phyloP scores from a whole-genome alignment of 352 stramenopile genomes.

The Achlya hypogyna region DNA sequence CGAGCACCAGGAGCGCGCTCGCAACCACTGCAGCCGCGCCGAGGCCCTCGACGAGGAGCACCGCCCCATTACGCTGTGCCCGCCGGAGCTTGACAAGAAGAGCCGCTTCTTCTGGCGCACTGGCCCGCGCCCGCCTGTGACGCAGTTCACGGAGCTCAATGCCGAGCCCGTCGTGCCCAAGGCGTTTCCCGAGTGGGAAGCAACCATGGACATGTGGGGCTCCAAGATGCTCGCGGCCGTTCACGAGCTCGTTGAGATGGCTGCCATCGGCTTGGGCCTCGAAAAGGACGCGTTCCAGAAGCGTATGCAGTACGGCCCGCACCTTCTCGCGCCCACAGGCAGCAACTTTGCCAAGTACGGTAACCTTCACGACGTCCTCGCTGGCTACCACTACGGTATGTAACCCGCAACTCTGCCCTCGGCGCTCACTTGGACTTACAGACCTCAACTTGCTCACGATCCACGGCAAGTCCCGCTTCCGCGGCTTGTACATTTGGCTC shows the following conservation, averaged over 20 bases:
- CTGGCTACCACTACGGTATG: constrained; percentile 85
- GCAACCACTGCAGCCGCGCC: constrained; percentile 73
- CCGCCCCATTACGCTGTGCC: constrained; percentile 73
- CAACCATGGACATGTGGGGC: constrained; percentile 88
- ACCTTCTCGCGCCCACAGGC: constrained; percentile 85
- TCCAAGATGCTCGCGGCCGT: constrained; percentile 81
- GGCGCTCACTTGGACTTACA: constrained; percentile 5
- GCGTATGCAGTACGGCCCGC: constrained; percentile 76
- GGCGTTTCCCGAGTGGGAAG: constrained; percentile 80
- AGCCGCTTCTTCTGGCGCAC: constrained; percentile 93
- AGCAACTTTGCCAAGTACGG: constrained; percentile 82
- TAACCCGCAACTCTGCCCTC: background rate
- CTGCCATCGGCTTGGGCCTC: constrained; percentile 76
- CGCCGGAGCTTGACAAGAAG: constrained; percentile 87
- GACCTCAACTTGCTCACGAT: constrained; percentile 92
- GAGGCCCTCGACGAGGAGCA: constrained; percentile 44
- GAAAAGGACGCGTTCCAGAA: constrained; percentile 67
- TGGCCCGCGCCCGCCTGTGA: constrained; percentile 53
- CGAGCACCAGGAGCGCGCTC: constrained; percentile 71
- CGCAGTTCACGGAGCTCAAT: constrained; percentile 80
- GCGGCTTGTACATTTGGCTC: constrained; percentile 86
- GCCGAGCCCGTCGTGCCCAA: constrained; percentile 78
- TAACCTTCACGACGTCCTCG: constrained; percentile 75
- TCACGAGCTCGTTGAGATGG: constrained; percentile 78
- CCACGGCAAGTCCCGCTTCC: constrained; percentile 88